These are phyloP conservation scores for Aspergillus floridensis DNA, from an alignment of 2,329 filamentous ascomycete genomes.

Conservation along the genomic window DNA sequence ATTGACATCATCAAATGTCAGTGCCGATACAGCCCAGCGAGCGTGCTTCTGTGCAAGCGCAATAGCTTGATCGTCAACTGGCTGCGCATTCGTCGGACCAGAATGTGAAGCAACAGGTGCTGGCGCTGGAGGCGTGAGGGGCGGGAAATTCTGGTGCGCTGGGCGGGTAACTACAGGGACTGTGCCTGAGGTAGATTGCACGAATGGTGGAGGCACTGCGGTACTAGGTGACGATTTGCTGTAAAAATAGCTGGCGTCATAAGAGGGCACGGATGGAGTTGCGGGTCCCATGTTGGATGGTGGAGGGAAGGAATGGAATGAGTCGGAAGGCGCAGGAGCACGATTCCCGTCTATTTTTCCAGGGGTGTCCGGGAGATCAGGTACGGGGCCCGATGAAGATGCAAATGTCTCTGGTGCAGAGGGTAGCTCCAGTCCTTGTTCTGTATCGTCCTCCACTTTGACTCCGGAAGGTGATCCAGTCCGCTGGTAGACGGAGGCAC, in stretches of 20 bases:
- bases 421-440: slow-evolving; percentile 38
- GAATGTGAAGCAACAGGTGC: slow-evolving; percentile 17
- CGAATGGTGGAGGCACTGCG: slow-evolving; percentile 21
- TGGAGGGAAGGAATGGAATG: slow-evolving; percentile 43
- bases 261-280: slow-evolving; percentile 17
- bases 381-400: slow-evolving; percentile 24
- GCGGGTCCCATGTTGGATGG: slow-evolving; percentile 33
- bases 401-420: slow-evolving; percentile 39
- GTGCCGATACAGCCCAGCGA: slow-evolving; percentile 91
- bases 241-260: slow-evolving; percentile 26
- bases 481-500: slow-evolving; percentile 25
- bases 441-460: slow-evolving; percentile 36
- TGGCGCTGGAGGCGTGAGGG: slow-evolving; percentile 20
- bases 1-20: slow-evolving; percentile 93
- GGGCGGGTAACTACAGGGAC: slow-evolving; percentile 19
- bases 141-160: slow-evolving; percentile 21
- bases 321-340: slow-evolving; percentile 21
- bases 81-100: slow-evolving; percentile 26
- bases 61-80: slow-evolving; percentile 68
- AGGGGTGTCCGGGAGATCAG: slow-evolving; percentile 35
- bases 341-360: slow-evolving; percentile 17
- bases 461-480: slow-evolving; percentile 24
- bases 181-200: slow-evolving; percentile 28
- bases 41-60: slow-evolving; percentile 88
- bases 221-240: slow-evolving; percentile 12